Conservation (phyloP, 345 rosid genomes). For the Kernera saxatilis region DNA sequence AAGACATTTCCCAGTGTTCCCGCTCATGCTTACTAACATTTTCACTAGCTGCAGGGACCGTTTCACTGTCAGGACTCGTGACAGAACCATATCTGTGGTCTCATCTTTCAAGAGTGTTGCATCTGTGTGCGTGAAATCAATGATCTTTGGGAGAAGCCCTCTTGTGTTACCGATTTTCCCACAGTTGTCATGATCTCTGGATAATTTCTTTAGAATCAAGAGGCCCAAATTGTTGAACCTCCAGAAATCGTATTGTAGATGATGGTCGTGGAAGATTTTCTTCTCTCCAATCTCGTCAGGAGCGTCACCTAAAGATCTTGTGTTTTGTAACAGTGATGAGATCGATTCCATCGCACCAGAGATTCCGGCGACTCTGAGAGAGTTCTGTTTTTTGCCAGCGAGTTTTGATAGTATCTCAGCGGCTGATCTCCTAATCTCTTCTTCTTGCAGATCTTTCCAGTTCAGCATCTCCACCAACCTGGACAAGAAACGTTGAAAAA, state of each 20-base stretch:
- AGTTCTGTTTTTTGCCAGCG: slow-evolving; percentile 73
- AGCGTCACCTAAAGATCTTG: slow-evolving; percentile 37
- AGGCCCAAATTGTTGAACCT: slow-evolving; percentile 80
- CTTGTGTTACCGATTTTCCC: slow-evolving; percentile 90
- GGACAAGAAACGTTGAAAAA: neutral
- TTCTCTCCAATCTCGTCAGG: slow-evolving; percentile 79
- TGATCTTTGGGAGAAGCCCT: slow-evolving; percentile 79
- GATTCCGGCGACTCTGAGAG: slow-evolving; percentile 72
- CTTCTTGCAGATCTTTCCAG: slow-evolving; percentile 87
- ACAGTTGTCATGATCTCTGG: slow-evolving; percentile 83
- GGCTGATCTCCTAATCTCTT: slow-evolving; percentile 72
- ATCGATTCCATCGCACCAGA: slow-evolving; percentile 95
- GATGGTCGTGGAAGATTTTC: slow-evolving; percentile 35
- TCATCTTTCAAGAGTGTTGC: slow-evolving; percentile 47
- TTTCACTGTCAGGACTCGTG: slow-evolving; percentile 62
- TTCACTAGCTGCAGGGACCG: slow-evolving; percentile 76
- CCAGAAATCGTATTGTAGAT: slow-evolving; percentile 56
- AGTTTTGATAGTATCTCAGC: slow-evolving; percentile 70
- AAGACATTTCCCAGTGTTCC: slow-evolving; percentile 62
- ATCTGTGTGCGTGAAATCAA: slow-evolving; percentile 64
- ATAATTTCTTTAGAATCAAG: slow-evolving; percentile 67
- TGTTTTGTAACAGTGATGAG: slow-evolving; percentile 66
- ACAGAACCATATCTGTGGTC: slow-evolving; percentile 25
- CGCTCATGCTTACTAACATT: slow-evolving; percentile 77
- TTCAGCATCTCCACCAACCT: slow-evolving; percentile 84